A percentile compares a stretch with the other conserved stretches of the same genome.
phyloP scores from a whole-genome alignment of 768 basidiomycete genomes.

The Lactarius quietus region DNA sequence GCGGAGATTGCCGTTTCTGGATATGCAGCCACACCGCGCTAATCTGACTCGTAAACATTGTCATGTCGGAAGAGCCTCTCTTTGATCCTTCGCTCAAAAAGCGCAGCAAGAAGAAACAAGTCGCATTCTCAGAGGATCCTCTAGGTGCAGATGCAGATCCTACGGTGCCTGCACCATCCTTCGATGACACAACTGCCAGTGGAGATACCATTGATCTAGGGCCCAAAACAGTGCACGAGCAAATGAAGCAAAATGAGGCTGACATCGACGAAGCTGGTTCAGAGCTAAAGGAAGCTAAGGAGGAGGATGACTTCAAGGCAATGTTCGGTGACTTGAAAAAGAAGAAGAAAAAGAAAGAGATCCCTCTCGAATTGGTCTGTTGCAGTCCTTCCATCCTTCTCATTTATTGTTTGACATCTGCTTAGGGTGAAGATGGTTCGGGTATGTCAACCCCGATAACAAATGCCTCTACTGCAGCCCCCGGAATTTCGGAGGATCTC shows the following conservation, averaged over 20 bases:
- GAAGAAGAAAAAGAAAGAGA: constrained; percentile 91
- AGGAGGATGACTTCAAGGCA: constrained; percentile 73
- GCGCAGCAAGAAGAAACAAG: constrained; percentile 84
- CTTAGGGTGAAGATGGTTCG: constrained; percentile 59
- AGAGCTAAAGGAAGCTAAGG: constrained; percentile 47
- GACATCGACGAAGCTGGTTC: constrained; percentile 35
- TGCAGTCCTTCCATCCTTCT: neutral
- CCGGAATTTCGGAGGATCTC: constrained; percentile 58
- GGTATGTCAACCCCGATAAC: constrained; percentile 58
- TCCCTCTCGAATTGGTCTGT: constrained; percentile 76
- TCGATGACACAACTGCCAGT: constrained; percentile 64
- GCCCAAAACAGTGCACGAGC: constrained; percentile 70
- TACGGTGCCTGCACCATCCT: constrained; percentile 70
- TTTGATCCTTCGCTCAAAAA: constrained; percentile 80
- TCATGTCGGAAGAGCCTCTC: constrained; percentile 69
- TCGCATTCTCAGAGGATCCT: constrained; percentile 82
- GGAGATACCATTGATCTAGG: constrained; percentile 77
- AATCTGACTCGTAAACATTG: constrained; percentile 30
- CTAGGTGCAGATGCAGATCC: constrained; percentile 80
- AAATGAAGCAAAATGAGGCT: constrained; percentile 52
- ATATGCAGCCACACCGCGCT: neutral
- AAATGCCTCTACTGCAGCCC: constrained; percentile 29
- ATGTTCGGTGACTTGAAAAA: constrained; percentile 90
- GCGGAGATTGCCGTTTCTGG: constrained; percentile 14
- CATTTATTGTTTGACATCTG: neutral